phyloP scores from a whole-genome alignment of 768 basidiomycete genomes.

The Lactarius trivialis region DNA sequence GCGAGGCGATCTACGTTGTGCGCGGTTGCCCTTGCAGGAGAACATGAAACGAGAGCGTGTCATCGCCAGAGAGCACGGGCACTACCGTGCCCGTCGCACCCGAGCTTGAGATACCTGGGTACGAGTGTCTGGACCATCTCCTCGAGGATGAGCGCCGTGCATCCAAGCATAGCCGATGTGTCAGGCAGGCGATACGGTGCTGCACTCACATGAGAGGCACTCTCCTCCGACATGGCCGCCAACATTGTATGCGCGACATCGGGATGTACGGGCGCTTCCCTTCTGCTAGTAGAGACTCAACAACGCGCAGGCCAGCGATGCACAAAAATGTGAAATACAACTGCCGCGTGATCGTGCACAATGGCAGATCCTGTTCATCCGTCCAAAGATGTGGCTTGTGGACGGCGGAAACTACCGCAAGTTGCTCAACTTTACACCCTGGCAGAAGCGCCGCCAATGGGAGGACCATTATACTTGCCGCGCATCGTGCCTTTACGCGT shows the following conservation, averaged over 20 bases:
- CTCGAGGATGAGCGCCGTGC: constrained; percentile 69
- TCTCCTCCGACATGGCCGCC: constrained; percentile 66
- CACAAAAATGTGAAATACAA: constrained; percentile 99
- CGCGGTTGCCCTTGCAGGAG: constrained; percentile 60
- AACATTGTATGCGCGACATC: constrained; percentile 94
- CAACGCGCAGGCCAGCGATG: constrained; percentile 61
- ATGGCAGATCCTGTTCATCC: constrained; percentile 85
- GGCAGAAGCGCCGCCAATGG: constrained; percentile 81
- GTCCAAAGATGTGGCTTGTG: constrained; percentile 99
- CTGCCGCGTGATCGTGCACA: constrained; percentile 83
- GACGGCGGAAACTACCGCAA: constrained; percentile 96
- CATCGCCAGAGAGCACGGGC: constrained; percentile 81
- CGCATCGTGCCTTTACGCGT: constrained; percentile 84
- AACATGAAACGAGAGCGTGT: constrained; percentile 90
- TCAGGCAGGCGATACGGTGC: constrained; percentile 77
- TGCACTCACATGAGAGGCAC: constrained; percentile 97
- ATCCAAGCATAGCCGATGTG: background rate
- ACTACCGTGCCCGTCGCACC: constrained; percentile 92
- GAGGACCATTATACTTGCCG: constrained; percentile 92
- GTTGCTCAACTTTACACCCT: constrained; percentile 83
- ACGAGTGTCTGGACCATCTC: constrained; percentile 97
- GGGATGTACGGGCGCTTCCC: constrained; percentile 62
- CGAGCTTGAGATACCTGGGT: constrained; percentile 95
- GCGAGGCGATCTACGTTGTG: background rate
- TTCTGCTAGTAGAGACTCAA: no score